phyloP scores from a whole-genome alignment of 306 rosid genomes.

The Malus sieversii region DNA sequence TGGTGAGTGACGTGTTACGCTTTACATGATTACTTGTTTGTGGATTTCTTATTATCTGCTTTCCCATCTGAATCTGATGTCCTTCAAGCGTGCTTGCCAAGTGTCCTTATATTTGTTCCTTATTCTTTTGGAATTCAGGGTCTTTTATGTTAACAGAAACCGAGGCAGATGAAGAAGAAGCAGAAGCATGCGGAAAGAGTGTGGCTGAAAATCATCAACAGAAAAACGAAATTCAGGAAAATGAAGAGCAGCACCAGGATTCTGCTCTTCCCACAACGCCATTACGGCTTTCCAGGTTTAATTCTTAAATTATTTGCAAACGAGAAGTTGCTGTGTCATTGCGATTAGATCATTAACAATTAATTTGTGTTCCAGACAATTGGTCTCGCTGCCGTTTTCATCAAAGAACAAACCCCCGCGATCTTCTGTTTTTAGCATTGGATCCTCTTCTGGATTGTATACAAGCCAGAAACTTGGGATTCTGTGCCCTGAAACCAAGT shows the following conservation, averaged over 20 bases:
- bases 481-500: constrained; percentile 34
- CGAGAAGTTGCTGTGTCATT: constrained; percentile 5
- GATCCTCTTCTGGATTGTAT: constrained; percentile 47
- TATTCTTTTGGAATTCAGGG: constrained; percentile 35
- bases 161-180: constrained; percentile 68
- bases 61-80: neutral
- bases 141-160: constrained; percentile 40
- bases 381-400: constrained; percentile 50
- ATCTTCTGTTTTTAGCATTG: constrained; percentile 48
- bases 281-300: constrained; percentile 52
- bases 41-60: neutral
- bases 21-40: neutral
- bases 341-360: constrained; percentile 7
- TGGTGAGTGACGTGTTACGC: constrained; percentile 41
- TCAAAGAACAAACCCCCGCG: constrained; percentile 60
- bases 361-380: constrained; percentile 30
- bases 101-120: neutral
- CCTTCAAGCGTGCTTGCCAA: neutral
- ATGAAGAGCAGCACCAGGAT: constrained; percentile 46
- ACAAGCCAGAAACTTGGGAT: constrained; percentile 45
- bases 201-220: constrained; percentile 38
- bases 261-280: constrained; percentile 56
- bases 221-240: constrained; percentile 39
- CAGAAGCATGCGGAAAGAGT: constrained; percentile 43
- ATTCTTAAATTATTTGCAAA: constrained; percentile 11